phyloP scores from a whole-genome alignment of 345 rosid species.

The Arabis alpina region DNA sequence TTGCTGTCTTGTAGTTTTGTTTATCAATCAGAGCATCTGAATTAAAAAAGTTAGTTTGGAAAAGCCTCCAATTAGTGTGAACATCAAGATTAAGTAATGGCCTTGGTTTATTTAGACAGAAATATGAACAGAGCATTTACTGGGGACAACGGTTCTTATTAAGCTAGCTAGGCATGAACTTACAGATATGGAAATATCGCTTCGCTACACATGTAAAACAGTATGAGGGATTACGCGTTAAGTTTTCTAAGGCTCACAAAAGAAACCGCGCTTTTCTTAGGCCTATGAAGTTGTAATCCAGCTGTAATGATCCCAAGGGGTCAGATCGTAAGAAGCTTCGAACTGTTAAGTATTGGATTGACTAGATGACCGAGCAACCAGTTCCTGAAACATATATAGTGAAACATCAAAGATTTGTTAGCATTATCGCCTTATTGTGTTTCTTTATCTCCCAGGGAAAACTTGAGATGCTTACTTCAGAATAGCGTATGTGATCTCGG shows the following conservation, averaged over 20 bases:
- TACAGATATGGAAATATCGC: constrained; percentile 29
- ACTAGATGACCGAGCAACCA: constrained; percentile 56
- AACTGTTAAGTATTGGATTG: constrained; percentile 48
- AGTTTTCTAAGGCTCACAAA: constrained; percentile 23
- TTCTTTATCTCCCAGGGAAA: constrained; percentile 1
- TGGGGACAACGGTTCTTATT: constrained; percentile 34
- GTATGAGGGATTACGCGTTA: constrained; percentile 18
- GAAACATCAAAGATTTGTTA: constrained; percentile 1
- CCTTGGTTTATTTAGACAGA: not conserved
- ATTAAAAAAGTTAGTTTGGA: constrained; percentile 7
- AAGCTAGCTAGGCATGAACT: constrained; percentile 14
- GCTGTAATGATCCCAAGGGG: constrained; percentile 13
- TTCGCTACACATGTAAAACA: constrained; percentile 27
- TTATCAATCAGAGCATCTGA: not conserved
- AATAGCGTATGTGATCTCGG: constrained; percentile 80
- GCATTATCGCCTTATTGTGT: constrained; percentile 6
- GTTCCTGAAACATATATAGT: constrained; percentile 58
- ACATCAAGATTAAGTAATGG: too few species aligned
- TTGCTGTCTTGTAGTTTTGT: constrained; percentile 6
- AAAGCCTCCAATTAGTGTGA: not conserved
- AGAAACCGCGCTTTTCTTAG: constrained; percentile 3
- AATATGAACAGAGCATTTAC: constrained; percentile 21
- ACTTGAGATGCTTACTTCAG: constrained; percentile 64
- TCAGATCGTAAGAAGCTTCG: constrained; percentile 22
- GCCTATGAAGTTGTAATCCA: constrained; percentile 15